Base-by-base conservation (phyloP, 2,329 filamentous ascomycete species). In the Rhynchosporium graminicola region DNA sequence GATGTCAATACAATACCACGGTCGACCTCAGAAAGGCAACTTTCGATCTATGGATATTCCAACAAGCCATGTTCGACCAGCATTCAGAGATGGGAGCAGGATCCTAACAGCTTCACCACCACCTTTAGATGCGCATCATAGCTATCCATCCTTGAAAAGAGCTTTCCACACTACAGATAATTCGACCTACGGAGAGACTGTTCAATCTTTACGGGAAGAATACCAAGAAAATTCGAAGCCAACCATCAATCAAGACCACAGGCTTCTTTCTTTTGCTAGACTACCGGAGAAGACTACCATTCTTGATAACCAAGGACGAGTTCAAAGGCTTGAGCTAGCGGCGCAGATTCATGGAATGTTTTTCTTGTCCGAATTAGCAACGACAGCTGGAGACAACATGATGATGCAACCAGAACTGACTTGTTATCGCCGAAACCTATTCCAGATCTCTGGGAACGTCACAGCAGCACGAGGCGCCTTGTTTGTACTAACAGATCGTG, bases 341-440 rank as follows among this genome's bases (percentile, higher is more conserved):
- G 90, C 90, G 15, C 90, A 94, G 77, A 85, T 94, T 36, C 90
- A 93, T 73, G 90, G 90, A 78, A 93, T 94, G 90, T 94, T 94
- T 79, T 94, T 94, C 75, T 80, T 94, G 38, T 92, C 90, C 36
- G 90, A 94, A 74, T 65, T 73, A 58, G 69, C 72, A 40, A 70
- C 70, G 15, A 67, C 82, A 65, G 78, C 80, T 60, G 80, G 76
- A 67, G 85, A 88, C 67, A 84, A 83, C 63, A 58, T 69, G 36
- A 75, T 77, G 12, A 77, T 76, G 61, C 88, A 90, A 73, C 91
- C 86, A 58, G 94, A 98, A 77, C 77, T 98, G 74, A 98, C 94
- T 3, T 98, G 94, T 81, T 98, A 98, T 77, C 89, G 94, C 67
- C 87, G 94, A 54, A 98, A 98, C 74, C 81, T 98, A 55, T 98